phyloP scores from a whole-genome alignment of 495 filamentous ascomycete genomes.

The Friedmanniomyces simplex region DNA sequence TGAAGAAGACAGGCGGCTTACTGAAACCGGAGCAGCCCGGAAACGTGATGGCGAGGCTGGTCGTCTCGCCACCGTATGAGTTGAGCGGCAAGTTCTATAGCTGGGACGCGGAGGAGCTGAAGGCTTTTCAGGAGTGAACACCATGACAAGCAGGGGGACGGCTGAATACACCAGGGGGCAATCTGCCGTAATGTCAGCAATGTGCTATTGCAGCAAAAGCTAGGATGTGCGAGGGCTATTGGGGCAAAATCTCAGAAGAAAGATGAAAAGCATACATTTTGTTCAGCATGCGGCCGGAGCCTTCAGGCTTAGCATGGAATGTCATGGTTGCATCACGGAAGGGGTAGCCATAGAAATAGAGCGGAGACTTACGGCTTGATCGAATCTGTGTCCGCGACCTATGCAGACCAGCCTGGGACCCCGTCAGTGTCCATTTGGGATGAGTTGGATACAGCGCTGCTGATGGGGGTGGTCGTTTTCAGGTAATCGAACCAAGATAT shows the following conservation, averaged over 20 bases:
- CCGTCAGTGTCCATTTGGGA: too few relatives aligned
- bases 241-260: constrained; percentile 60
- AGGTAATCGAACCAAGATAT: constrained; percentile 46
- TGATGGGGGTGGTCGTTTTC: constrained; percentile 22
- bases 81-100: constrained; percentile 65
- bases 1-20: constrained; percentile 57
- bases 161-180: not conserved
- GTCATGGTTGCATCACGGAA: constrained; percentile 58
- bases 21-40: constrained; percentile 77
- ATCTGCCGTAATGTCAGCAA: not conserved
- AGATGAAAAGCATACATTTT: constrained; percentile 88
- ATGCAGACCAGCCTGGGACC: too few relatives aligned
- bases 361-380: constrained; percentile 20
- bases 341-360: constrained; percentile 9
- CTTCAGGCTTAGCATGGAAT: constrained; percentile 93
- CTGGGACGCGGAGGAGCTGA: constrained; percentile 60
- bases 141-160: not conserved
- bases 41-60: constrained; percentile 72
- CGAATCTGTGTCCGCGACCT: too few relatives aligned
- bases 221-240: not conserved
- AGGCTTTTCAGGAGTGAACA: constrained; percentile 45
- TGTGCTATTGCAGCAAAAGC: not conserved
- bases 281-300: constrained; percentile 54
- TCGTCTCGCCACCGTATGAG: constrained; percentile 48
- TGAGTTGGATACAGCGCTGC: too few relatives aligned